A percentile compares a stretch with the other conserved stretches of the same genome.
phyloP scores from a whole-genome alignment of 1,284 basidiomycete species.

The Porodaedalea pini region DNA sequence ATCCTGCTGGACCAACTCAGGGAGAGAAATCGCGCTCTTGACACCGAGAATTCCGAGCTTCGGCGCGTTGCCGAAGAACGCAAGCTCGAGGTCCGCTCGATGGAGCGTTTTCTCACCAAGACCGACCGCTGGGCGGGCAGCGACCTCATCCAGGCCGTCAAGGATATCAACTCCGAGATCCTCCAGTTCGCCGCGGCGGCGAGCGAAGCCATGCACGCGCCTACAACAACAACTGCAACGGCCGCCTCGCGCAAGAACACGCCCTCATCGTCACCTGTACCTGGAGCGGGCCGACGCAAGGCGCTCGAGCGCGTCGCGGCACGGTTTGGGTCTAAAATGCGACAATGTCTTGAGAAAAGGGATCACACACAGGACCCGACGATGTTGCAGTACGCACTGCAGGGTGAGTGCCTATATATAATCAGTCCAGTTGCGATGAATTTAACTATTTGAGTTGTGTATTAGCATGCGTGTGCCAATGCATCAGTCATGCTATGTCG shows the following conservation, averaged over 20 bases:
- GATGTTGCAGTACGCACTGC: conserved; percentile 67
- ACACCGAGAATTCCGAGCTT: conserved; percentile 8
- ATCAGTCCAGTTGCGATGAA: background rate
- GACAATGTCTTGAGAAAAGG: conserved; percentile 52
- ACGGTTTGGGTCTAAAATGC: conserved; percentile 56
- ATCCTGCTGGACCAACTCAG: conserved; percentile 15
- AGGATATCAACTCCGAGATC: conserved; percentile 74
- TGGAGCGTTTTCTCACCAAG: conserved; percentile 66
- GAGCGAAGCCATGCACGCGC: conserved; percentile 50
- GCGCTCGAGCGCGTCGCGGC: conserved; percentile 54
- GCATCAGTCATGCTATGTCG: conserved; percentile 59
- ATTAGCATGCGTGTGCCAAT: conserved; percentile 54
- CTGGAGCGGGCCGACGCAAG: conserved; percentile 33
- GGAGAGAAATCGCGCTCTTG: conserved; percentile 10
- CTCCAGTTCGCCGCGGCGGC: conserved; percentile 71
- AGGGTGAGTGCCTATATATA: conserved; percentile 28
- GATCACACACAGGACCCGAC: conserved; percentile 72
- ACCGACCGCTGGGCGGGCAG: conserved; percentile 72
- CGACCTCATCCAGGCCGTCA: conserved; percentile 71
- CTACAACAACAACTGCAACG: conserved; percentile 15
- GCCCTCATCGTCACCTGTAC: conserved; percentile 1
- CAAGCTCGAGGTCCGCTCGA: conserved; percentile 46
- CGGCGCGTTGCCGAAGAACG: conserved; percentile 31
- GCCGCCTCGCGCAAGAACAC: background rate
- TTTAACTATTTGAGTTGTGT: background rate